Evolutionary conservation across 805 yeast genomes (phyloP).

Genomic region (Wickerhamiella domercqiae): DNA sequence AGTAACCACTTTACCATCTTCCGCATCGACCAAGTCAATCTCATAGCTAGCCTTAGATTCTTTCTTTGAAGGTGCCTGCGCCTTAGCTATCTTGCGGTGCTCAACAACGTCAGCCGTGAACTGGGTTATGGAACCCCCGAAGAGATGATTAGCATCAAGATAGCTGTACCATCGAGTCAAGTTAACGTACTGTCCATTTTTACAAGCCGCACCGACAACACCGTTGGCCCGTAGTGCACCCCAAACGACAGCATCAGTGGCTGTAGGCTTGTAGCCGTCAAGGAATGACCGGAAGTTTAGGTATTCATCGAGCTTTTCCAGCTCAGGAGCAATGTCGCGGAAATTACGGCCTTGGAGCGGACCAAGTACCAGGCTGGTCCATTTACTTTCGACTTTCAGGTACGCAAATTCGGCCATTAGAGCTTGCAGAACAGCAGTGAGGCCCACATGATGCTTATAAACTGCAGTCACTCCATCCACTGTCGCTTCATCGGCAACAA

Average conservation of each 20-base stretch:
- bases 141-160: constrained; percentile 44
- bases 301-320: constrained; percentile 69
- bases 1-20: constrained; percentile 88
- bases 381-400: constrained; percentile 37
- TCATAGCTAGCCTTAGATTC: constrained; percentile 89
- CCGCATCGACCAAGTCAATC: constrained; percentile 82
- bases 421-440: constrained; percentile 31
- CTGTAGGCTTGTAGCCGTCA: constrained; percentile 43
- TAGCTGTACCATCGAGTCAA: constrained; percentile 86
- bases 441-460: constrained; percentile 25
- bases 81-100: constrained; percentile 52
- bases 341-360: constrained; percentile 72
- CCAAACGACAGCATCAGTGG: constrained; percentile 84
- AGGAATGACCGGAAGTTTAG: constrained; percentile 74
- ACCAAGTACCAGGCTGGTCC: constrained; percentile 49
- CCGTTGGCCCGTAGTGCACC: constrained; percentile 89
- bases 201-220: constrained; percentile 69
- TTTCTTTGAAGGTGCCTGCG: constrained; percentile 54
- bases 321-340: constrained; percentile 60
- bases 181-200: constrained; percentile 69
- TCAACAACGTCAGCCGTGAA: constrained; percentile 58
- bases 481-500: constrained; percentile 59
- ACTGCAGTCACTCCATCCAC: constrained; percentile 30
- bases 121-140: constrained; percentile 54
- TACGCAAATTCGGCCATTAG: constrained; percentile 29